Percentiles rank a stretch among this genome's conserved stretches.
Conservation (phyloP, 2,329 filamentous ascomycete species). For the Fusarium illudens region DNA sequence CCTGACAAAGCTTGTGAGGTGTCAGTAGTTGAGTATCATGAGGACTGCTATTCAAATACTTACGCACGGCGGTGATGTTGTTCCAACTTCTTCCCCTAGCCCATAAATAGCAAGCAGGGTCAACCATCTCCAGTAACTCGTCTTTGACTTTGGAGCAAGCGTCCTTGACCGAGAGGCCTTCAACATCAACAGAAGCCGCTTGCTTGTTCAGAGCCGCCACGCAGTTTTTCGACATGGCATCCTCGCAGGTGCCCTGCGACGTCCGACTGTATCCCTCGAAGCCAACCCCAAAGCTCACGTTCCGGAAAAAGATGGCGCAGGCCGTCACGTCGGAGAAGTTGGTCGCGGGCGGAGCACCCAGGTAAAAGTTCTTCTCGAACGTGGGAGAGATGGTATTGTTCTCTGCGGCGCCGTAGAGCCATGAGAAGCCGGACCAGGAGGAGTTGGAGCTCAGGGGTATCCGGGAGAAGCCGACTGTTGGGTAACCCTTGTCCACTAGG, state of each 20-base stretch:
- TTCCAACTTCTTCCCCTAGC: background rate
- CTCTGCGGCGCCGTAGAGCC: constrained; percentile 5
- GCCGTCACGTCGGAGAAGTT: background rate
- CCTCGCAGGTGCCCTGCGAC: constrained; percentile 6
- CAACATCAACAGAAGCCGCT: background rate
- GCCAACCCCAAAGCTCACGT: background rate
- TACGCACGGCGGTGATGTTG: constrained; percentile 4
- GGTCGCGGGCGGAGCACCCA: constrained; percentile 3
- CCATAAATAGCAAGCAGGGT: constrained; percentile 11
- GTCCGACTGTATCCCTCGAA: background rate
- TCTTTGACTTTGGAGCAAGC: constrained; percentile 4
- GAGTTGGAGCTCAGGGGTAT: background rate
- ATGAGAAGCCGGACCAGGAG: constrained; percentile 8
- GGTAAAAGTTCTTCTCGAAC: constrained; percentile 16
- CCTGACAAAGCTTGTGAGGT: constrained; percentile 10
- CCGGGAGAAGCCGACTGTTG: constrained; percentile 8
- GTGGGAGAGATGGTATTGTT: background rate
- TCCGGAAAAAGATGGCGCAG: constrained; percentile 18
- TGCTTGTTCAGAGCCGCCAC: constrained; percentile 10
- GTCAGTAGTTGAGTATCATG: background rate
- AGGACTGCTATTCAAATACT: background rate
- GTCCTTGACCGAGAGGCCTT: background rate
- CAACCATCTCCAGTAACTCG: constrained; percentile 7
- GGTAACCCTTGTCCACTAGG: constrained; percentile 3
- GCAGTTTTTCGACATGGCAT: constrained; percentile 15